These are phyloP conservation scores for Ustilaginoidea virens DNA, from an alignment of 2,329 filamentous ascomycete genomes.

Conservation along the genomic window DNA sequence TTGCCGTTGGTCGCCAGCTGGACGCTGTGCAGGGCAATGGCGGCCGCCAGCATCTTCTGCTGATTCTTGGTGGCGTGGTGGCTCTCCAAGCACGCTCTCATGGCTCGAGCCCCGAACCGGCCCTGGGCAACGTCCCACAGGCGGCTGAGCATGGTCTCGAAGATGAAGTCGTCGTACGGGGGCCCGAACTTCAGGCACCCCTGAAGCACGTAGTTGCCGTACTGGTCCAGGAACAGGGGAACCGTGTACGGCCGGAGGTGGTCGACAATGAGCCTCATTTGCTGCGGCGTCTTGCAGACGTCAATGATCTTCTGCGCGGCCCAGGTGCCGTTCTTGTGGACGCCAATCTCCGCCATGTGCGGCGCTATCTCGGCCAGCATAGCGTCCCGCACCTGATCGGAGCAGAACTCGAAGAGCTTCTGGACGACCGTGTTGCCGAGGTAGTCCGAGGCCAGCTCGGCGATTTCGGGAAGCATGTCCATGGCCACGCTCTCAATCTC, in stretches of 20 bases:
- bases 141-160: constrained; percentile 86
- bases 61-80: constrained; percentile 92
- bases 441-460: constrained; percentile 88
- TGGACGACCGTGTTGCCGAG: constrained; percentile 98
- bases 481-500: constrained; percentile 89
- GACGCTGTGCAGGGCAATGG: constrained; percentile 91
- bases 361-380: constrained; percentile 83
- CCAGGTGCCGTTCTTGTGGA: constrained; percentile 99
- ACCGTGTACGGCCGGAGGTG: constrained; percentile 75
- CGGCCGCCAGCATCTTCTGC: constrained; percentile 84
- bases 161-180: constrained; percentile 91
- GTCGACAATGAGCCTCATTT: constrained; percentile 76
- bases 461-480: constrained; percentile 92
- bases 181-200: constrained; percentile 85
- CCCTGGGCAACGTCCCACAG: constrained; percentile 93
- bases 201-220: constrained; percentile 96
- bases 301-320: constrained; percentile 99
- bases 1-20: constrained; percentile 94
- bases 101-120: constrained; percentile 84
- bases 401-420: constrained; percentile 95
- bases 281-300: constrained; percentile 69
- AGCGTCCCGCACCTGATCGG: constrained; percentile 73
- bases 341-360: constrained; percentile 87
- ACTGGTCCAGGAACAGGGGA: constrained; percentile 90
- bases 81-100: constrained; percentile 92